These are phyloP conservation scores for Daedaleopsis sinensis DNA, from an alignment of 768 basidiomycete species.

Conservation along the genomic window DNA sequence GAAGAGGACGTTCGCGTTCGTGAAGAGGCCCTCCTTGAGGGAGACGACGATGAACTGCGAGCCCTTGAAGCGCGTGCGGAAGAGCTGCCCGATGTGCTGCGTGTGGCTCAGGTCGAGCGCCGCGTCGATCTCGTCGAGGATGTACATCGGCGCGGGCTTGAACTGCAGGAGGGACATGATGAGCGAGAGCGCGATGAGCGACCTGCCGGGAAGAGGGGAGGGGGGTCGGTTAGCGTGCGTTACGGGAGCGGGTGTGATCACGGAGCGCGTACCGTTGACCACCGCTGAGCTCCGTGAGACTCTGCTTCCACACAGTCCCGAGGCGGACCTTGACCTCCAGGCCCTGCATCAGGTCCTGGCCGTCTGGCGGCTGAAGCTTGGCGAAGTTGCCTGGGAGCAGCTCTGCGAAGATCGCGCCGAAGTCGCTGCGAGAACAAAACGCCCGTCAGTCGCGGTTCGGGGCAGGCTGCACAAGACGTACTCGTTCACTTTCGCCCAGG, in stretches of 20 bases:
- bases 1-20: slow-evolving; percentile 97
- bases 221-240: no score
- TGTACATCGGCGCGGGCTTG: slow-evolving; percentile 99
- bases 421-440: slow-evolving; percentile 64
- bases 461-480: slow-evolving; percentile 40
- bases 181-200: slow-evolving; percentile 94
- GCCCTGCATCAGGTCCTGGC: slow-evolving; percentile 91
- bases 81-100: slow-evolving; percentile 97
- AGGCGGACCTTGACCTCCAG: slow-evolving; percentile 97
- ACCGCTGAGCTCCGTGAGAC: slow-evolving; percentile 94
- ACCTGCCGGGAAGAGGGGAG: slow-evolving; percentile 50
- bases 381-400: slow-evolving; percentile 95
- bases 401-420: slow-evolving; percentile 95
- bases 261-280: slow-evolving; percentile 83
- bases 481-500: slow-evolving; percentile 96
- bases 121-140: slow-evolving; percentile 98
- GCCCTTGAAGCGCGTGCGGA: slow-evolving; percentile 95
- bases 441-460: background rate
- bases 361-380: slow-evolving; percentile 92
- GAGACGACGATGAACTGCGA: slow-evolving; percentile 98
- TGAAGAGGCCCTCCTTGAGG: slow-evolving; percentile 95
- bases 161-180: slow-evolving; percentile 99
- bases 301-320: slow-evolving; percentile 96
- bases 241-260: no score
- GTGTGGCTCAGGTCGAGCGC: slow-evolving; percentile 95